These are phyloP conservation scores for Phaeosphaeria sp. DNA, from an alignment of 2,329 filamentous ascomycete genomes.

Conservation along the genomic window DNA sequence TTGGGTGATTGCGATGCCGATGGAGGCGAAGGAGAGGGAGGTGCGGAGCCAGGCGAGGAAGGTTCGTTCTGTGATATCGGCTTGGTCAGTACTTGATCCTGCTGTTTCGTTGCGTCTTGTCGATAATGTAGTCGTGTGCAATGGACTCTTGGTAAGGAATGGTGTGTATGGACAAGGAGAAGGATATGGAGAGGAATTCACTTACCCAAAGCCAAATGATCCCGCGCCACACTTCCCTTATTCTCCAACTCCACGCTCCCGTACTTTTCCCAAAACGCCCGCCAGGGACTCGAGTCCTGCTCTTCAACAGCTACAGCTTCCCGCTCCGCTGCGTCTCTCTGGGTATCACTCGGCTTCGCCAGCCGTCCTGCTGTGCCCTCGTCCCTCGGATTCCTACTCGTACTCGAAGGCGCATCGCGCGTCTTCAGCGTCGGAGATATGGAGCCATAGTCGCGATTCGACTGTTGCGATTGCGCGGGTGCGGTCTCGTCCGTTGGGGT, in stretches of 20 bases:
- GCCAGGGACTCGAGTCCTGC: slow-evolving; percentile 59
- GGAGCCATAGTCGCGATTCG: neutral
- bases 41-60: slow-evolving; percentile 87
- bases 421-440: neutral
- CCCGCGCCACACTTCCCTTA: slow-evolving; percentile 81
- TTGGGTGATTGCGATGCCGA: slow-evolving; percentile 84
- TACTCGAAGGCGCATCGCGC: neutral
- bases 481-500: neutral
- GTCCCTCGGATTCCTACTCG: neutral
- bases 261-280: slow-evolving; percentile 63
- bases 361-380: neutral
- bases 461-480: neutral
- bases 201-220: slow-evolving; percentile 80
- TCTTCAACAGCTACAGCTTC: slow-evolving; percentile 28
- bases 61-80: slow-evolving; percentile 69
- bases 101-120: no score
- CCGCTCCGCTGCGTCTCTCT: slow-evolving; percentile 22
- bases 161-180: no score
- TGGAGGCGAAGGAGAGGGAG: slow-evolving; percentile 80
- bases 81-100: neutral
- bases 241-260: slow-evolving; percentile 80
- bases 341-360: slow-evolving; percentile 2
- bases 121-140: no score
- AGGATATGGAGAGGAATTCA: no score
- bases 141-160: no score